Base-by-base conservation (phyloP, 371 early-diverging fungal species). In the Mortierella sp. region DNA sequence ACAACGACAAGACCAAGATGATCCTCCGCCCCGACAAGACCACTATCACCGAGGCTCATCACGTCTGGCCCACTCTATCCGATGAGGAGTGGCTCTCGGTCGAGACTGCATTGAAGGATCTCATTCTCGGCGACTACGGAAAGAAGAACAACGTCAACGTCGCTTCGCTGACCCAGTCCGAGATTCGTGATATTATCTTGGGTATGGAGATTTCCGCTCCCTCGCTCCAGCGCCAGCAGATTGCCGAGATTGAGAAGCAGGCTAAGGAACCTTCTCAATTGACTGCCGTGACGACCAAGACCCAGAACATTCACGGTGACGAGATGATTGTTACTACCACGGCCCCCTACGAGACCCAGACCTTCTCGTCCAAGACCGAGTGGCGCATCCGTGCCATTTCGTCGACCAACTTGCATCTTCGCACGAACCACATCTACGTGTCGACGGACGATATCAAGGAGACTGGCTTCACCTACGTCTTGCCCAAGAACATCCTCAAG, bases 131-230 rank as follows among this genome's bases (percentile, higher is more conserved):
- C 6, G 99, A 99, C 88, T 99, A 99, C 88, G 98, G 98, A 88
- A 98, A 97, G 91, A 98, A 98, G 94, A 98, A 99, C 93, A 97
- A 97, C 80, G 98, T 99, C 76, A 98, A 98, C 76, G 98, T 98
- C 48, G 97, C 98, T 8, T 96, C 97, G 59, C 92, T 99, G 71
- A 98, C 99, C 0, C 95, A 96, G 72, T 96, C 97, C 2, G 99
- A 99, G 91, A 97, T 99, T 85, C 95, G 99, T 82, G 99, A 99
- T 90, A 98, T 99, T 79, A 98, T 99, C 81, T 93, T 99, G 78
- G 99, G 99, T 88, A 99, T 99, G 98, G 98, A 98, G 88, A 98
- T 99, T 76, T 95, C 96, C 46, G 98, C 99, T 72, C 99, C 99
- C 43, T 98, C 98, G 71, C 88, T 96, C 51, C 97, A 98, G 90